Conservation (phyloP, 2,329 filamentous ascomycete genomes). For the Tolypocladium guangdongense region DNA sequence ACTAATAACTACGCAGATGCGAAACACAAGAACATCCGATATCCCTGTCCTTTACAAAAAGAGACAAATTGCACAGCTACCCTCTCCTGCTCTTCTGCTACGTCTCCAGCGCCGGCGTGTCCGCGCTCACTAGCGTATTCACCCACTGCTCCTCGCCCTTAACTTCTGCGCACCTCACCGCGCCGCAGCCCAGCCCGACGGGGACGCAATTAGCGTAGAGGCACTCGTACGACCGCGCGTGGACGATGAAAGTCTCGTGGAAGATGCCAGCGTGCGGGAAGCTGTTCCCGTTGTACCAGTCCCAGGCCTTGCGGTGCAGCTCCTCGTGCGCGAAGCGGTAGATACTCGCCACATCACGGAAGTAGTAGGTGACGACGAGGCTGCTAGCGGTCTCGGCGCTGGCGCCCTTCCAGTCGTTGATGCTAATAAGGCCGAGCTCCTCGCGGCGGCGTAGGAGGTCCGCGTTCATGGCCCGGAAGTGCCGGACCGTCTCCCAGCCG, state of each 20-base stretch:
- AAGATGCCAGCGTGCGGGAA: conserved; percentile 35
- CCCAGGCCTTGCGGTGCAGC: conserved; percentile 36
- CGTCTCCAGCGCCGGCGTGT: conserved; percentile 19
- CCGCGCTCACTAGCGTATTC: conserved; percentile 21
- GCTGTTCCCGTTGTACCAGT: conserved; percentile 32
- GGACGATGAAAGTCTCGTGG: conserved; percentile 42
- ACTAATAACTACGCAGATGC: too few relatives aligned
- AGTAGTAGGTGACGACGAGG: conserved; percentile 37
- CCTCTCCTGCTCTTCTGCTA: too few relatives aligned
- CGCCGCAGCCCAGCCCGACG: conserved; percentile 20
- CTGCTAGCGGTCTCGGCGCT: conserved; percentile 28
- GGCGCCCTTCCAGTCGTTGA: conserved; percentile 27
- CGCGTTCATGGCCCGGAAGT: conserved; percentile 27
- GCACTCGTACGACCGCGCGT: conserved; percentile 35
- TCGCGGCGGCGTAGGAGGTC: conserved; percentile 24
- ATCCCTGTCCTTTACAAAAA: too few relatives aligned
- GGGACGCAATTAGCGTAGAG: conserved; percentile 36
- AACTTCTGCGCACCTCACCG: conserved; percentile 12
- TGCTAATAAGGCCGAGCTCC: conserved; percentile 35
- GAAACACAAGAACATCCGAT: too few relatives aligned
- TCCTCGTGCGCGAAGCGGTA: conserved; percentile 39
- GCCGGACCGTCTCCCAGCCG: conserved; percentile 23
- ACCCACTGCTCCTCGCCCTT: conserved; percentile 18
- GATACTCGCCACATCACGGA: conserved; percentile 34
- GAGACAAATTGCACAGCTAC: too few relatives aligned